Base-by-base conservation (phyloP, 345 rosid species). In the Gossypium herbaceum region DNA sequence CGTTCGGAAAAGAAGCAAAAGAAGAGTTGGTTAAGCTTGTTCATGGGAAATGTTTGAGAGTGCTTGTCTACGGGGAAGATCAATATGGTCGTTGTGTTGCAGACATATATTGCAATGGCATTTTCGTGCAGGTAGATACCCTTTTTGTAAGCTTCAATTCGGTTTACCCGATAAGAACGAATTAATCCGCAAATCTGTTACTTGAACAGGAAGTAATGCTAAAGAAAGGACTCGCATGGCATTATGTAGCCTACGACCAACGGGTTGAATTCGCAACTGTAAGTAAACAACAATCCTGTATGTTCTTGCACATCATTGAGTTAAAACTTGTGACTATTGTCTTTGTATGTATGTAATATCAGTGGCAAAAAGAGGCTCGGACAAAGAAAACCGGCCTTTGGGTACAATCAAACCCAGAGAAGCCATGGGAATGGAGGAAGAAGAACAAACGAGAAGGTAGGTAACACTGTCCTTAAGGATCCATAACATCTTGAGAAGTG, bases 201-300 rank as follows among this genome's bases (percentile, higher is more conserved):
- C 19, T 66, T 3, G 9, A 12, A 64, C 77, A 88, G 97, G 97
- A 94, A 82, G 56, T 64, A 76, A 91, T 91, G 95, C 88, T 91
- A 56, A 91, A 87, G 88, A 91, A 90, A 81, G 95, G 98, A 29
- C 55, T 82, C 44, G 97, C 92, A 24, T 92, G 98, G 98, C 98
- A 92, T 81, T 91, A 90, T 77, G 7, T 71, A 39, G 87, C 88
- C n/a, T 91, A 85, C 75, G 98, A 91, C 83, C 72, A 83, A 51
- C 89, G 91, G 51, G 3, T 9, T 17, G 91, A 86, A 76, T 10
- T 73, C 5, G 76, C 70, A 47, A 62, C 57, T 3, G 76, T 73
- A 65, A 73, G 76, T 61, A 61, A 47, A 61, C 52, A 22, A 24
- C 45, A 45, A 45, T 9, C n/a, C 20, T 20, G 19, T 54, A 13